A percentile compares a stretch with the other conserved stretches of the same genome.
Conservation (phyloP, 2,329 filamentous ascomycete genomes). For the Exophiala dermatitidis region DNA sequence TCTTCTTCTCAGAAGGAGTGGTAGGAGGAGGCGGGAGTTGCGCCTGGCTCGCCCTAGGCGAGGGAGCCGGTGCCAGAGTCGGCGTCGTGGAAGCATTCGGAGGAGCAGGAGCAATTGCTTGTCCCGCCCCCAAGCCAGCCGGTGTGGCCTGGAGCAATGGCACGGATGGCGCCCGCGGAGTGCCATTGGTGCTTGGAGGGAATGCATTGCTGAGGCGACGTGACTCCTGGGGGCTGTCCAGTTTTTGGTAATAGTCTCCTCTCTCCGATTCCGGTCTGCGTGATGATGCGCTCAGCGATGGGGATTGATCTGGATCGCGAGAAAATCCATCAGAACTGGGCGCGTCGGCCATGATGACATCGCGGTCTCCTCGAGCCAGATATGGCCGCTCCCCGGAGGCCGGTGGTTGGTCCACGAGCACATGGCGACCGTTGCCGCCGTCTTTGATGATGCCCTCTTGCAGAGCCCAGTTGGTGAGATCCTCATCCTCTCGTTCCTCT, state of each 20-base stretch:
- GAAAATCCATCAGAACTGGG: conserved; percentile 20
- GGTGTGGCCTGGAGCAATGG: conserved; percentile 12
- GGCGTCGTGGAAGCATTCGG: conserved; percentile 5
- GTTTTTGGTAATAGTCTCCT: conserved; percentile 13
- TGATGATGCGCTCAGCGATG: conserved; percentile 19
- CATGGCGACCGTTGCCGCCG: conserved; percentile 23
- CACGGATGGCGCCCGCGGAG: conserved; percentile 17
- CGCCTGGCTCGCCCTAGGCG: conserved; percentile 6
- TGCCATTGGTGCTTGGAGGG: conserved; percentile 16
- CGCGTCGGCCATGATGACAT: conserved; percentile 24
- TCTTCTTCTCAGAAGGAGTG: conserved; percentile 18
- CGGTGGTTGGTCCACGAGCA: conserved; percentile 25
- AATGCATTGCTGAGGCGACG: conserved; percentile 21
- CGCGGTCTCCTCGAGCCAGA: conserved; percentile 20
- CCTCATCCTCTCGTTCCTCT: conserved; percentile 38
- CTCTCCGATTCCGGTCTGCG: conserved; percentile 15
- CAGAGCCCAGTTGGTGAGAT: conserved; percentile 37
- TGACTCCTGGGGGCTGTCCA: conserved; percentile 17
- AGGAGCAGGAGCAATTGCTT: conserved; percentile 6
- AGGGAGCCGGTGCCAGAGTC: conserved; percentile 9
- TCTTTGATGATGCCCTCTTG: conserved; percentile 31
- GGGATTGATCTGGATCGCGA: conserved; percentile 19
- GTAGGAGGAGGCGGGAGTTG: conserved; percentile 12
- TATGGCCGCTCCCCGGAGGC: conserved; percentile 20
- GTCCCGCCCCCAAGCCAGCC: conserved; percentile 2